Percentiles rank a stretch among this genome's conserved stretches.
phyloP scores from a whole-genome alignment of 352 stramenopile species.

The Saprolegnia parasitica region DNA sequence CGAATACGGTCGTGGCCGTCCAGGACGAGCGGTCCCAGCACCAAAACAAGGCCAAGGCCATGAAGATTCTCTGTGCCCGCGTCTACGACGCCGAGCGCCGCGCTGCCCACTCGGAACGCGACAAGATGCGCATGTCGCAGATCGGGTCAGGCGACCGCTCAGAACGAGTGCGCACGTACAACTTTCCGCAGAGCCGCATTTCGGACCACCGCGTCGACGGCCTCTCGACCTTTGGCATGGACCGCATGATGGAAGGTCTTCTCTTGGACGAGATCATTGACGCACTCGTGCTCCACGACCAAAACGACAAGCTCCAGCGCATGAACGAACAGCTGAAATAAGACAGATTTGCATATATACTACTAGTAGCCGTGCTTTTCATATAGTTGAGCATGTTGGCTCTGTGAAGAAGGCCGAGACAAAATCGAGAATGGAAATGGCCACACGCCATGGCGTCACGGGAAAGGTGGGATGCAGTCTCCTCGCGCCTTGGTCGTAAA shows the following conservation, averaged over 20 bases:
- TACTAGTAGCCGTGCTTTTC: too few relatives aligned
- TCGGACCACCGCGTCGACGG: slow-evolving; percentile 92
- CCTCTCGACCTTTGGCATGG: slow-evolving; percentile 83
- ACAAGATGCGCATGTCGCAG: slow-evolving; percentile 73
- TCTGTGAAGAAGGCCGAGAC: too few relatives aligned
- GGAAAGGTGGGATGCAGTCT: too few relatives aligned
- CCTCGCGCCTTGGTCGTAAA: too few relatives aligned
- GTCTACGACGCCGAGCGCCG: slow-evolving; percentile 93
- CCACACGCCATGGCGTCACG: too few relatives aligned
- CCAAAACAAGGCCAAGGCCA: slow-evolving; percentile 98
- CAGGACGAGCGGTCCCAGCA: slow-evolving; percentile 96
- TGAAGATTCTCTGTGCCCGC: slow-evolving; percentile 94
- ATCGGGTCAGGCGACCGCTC: slow-evolving; percentile 94
- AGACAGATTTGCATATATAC: too few relatives aligned
- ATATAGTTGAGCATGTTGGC: too few relatives aligned
- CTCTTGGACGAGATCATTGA: slow-evolving; percentile 89
- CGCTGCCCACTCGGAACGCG: slow-evolving; percentile 48
- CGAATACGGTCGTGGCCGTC: slow-evolving; percentile 84
- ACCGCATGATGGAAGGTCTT: slow-evolving; percentile 85
- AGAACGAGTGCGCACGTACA: slow-evolving; percentile 99
- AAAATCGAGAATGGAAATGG: too few relatives aligned
- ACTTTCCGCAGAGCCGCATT: slow-evolving; percentile 95
- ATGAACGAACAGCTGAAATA: slow-evolving; percentile 38
- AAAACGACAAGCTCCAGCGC: slow-evolving; percentile 69
- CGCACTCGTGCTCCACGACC: slow-evolving; percentile 65